Conservation (phyloP, 208 protist genomes). For the Trypanosoma cruzi region DNA sequence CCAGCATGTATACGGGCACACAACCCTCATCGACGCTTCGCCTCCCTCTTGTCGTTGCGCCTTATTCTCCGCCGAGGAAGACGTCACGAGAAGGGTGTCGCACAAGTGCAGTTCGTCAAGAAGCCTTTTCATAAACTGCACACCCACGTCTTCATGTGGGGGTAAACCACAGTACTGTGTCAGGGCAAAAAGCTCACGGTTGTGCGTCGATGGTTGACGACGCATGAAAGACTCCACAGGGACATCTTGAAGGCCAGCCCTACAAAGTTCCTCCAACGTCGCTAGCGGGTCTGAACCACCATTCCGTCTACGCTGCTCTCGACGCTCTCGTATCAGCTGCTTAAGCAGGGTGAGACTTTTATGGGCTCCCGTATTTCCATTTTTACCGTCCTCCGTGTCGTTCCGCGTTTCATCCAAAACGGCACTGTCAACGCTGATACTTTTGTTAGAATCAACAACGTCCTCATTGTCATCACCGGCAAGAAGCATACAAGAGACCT, state of each 20-base stretch:
- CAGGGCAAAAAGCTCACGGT: conserved; percentile 67
- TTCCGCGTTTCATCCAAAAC: background rate
- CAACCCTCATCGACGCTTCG: conserved; percentile 40
- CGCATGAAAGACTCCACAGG: conserved; percentile 49
- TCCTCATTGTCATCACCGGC: background rate
- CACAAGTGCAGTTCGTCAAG: conserved; percentile 24
- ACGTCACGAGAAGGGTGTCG: conserved; percentile 3
- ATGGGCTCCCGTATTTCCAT: background rate
- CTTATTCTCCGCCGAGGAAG: background rate
- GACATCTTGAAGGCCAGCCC: conserved; percentile 47
- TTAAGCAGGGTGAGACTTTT: background rate
- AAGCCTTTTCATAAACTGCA: conserved; percentile 58
- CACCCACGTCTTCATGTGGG: conserved; percentile 65
- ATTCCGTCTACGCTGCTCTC: conserved; percentile 1
- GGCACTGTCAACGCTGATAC: conserved; percentile 20
- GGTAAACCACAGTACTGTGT: conserved; percentile 60
- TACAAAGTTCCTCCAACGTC: conserved; percentile 48
- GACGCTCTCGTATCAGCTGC: background rate
- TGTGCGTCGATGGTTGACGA: conserved; percentile 37
- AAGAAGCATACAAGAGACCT: conserved; percentile 13
- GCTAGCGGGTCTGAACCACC: conserved; percentile 11
- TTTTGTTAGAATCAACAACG: background rate
- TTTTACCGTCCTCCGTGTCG: background rate
- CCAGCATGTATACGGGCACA: conserved; percentile 90
- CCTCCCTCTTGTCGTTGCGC: conserved; percentile 24